Evolutionary conservation across 345 rosid species (phyloP).

Genomic region (Gossypium longicalyx): DNA sequence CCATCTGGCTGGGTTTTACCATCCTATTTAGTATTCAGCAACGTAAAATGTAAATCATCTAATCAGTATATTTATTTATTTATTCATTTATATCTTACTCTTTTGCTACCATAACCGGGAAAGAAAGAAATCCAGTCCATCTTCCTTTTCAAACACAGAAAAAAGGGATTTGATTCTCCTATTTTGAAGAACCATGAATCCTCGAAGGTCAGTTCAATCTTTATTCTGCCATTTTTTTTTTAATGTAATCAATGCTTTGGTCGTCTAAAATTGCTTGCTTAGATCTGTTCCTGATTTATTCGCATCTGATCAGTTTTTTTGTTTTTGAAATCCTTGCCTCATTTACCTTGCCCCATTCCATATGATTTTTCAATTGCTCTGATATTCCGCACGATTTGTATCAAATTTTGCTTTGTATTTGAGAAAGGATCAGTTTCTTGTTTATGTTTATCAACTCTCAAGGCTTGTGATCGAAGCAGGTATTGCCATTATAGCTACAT

Average conservation of each 20-base stretch:
- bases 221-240: background rate
- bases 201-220: constrained; percentile 47
- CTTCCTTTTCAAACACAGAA: constrained; percentile 1
- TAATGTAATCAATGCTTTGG: background rate
- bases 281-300: constrained; percentile 4
- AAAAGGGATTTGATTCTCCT: constrained; percentile 2
- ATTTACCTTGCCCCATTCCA: background rate
- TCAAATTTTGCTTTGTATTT: background rate
- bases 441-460: background rate
- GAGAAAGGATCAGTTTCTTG: background rate
- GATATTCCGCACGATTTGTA: background rate
- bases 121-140: background rate
- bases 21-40: no score
- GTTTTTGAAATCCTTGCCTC: background rate
- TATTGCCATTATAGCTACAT: background rate
- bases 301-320: background rate
- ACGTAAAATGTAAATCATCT: no score
- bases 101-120: no score
- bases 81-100: no score
- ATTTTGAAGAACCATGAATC: constrained; percentile 44
- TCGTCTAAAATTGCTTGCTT: background rate
- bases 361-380: background rate
- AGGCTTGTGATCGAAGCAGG: background rate
- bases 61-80: no score
- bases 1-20: no score